These are phyloP conservation scores for Mucor lusitanicus DNA, from an alignment of 371 early-diverging fungal genomes.

Conservation along the genomic window DNA sequence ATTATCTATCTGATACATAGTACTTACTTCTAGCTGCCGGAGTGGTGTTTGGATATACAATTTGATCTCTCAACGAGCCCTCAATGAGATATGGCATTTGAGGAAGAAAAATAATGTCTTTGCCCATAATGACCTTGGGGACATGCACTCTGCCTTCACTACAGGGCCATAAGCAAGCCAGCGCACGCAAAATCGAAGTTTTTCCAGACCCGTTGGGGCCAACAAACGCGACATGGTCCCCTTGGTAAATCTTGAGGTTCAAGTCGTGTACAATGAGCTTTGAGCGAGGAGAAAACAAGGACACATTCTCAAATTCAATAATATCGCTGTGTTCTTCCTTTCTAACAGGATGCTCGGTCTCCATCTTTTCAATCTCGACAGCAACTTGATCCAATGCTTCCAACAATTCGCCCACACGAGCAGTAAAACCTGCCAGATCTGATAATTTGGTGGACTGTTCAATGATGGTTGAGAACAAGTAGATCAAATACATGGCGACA, in stretches of 20 bases:
- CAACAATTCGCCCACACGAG: slow-evolving; percentile 85
- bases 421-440: slow-evolving; percentile 81
- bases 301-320: slow-evolving; percentile 42
- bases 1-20: too few relatives aligned
- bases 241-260: slow-evolving; percentile 46
- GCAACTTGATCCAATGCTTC: slow-evolving; percentile 65
- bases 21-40: slow-evolving; percentile 30
- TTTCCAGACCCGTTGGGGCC: slow-evolving; percentile 77
- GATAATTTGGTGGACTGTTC: slow-evolving; percentile 67
- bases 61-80: slow-evolving; percentile 75
- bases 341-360: slow-evolving; percentile 41
- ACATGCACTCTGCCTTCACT: slow-evolving; percentile 43
- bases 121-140: slow-evolving; percentile 22
- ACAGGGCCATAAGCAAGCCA: slow-evolving; percentile 76
- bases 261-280: slow-evolving; percentile 49
- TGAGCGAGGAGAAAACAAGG: slow-evolving; percentile 34
- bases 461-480: slow-evolving; percentile 75
- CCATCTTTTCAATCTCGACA: slow-evolving; percentile 45
- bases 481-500: slow-evolving; percentile 78
- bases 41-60: slow-evolving; percentile 53
- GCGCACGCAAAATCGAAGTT: slow-evolving; percentile 70
- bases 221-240: slow-evolving; percentile 63
- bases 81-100: slow-evolving; percentile 68
- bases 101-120: slow-evolving; percentile 66
- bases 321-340: slow-evolving; percentile 19